Percentiles rank a stretch among this genome's conserved stretches.
phyloP scores from a whole-genome alignment of 1,284 basidiomycete genomes.

The Grifola frondosa region DNA sequence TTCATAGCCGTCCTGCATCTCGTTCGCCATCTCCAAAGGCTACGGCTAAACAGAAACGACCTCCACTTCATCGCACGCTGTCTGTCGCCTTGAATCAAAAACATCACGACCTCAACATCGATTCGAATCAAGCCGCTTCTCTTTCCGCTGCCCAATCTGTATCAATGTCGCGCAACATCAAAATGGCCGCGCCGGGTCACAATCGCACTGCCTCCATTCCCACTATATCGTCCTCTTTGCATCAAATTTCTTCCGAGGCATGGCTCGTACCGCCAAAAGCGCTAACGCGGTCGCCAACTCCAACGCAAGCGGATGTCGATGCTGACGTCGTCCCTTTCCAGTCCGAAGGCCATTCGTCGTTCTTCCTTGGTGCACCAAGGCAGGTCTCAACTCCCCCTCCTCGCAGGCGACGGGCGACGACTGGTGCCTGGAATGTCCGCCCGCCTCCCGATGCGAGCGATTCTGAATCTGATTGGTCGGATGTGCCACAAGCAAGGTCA shows the following conservation, averaged over 20 bases:
- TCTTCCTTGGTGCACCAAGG: slow-evolving; percentile 31
- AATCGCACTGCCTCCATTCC: slow-evolving; percentile 30
- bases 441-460: slow-evolving; percentile 20
- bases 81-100: slow-evolving; percentile 27
- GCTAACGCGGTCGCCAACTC: slow-evolving; percentile 19
- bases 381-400: slow-evolving; percentile 33
- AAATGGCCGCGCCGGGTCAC: slow-evolving; percentile 9
- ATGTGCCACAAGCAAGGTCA: slow-evolving; percentile 4
- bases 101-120: slow-evolving; percentile 7
- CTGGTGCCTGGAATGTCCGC: slow-evolving; percentile 18
- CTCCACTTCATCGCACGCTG: slow-evolving; percentile 31
- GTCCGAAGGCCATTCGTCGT: slow-evolving; percentile 28
- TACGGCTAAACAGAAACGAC: slow-evolving; percentile 14
- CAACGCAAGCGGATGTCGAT: slow-evolving; percentile 16
- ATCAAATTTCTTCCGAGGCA: slow-evolving; percentile 23
- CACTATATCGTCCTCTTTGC: slow-evolving; percentile 18
- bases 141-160: background rate
- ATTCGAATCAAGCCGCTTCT: background rate
- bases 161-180: background rate
- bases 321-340: too few species aligned
- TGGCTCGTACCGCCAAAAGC: slow-evolving; percentile 34
- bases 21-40: slow-evolving; percentile 40
- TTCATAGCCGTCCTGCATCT: slow-evolving; percentile 44
- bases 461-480: slow-evolving; percentile 13
- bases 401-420: slow-evolving; percentile 18